These are phyloP conservation scores for Nemophila menziesii DNA, from an alignment of 257 asterid genomes.

Conservation along the genomic window DNA sequence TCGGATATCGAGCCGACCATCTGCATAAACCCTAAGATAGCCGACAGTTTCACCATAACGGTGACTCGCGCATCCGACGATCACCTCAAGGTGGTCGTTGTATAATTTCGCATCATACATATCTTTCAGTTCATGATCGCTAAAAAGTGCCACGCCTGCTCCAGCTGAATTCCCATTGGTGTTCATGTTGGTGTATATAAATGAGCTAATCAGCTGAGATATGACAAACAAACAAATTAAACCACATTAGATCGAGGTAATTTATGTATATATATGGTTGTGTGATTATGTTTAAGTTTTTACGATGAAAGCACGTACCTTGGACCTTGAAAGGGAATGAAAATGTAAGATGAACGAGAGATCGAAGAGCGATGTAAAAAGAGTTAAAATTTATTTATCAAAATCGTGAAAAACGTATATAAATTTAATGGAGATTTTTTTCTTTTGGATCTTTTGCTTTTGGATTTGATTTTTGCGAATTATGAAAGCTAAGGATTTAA, in stretches of 20 bases:
- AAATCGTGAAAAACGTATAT: too few relatives aligned
- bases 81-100: slow-evolving; percentile 39
- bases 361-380: neutral
- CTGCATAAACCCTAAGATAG: slow-evolving; percentile 39
- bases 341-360: neutral
- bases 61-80: slow-evolving; percentile 48
- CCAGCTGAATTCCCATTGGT: neutral
- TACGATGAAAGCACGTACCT: neutral
- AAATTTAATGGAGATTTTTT: neutral
- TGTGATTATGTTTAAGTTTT: too few relatives aligned
- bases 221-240: neutral
- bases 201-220: neutral
- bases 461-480: neutral
- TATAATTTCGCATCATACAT: neutral
- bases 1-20: slow-evolving; percentile 37
- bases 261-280: neutral
- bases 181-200: neutral
- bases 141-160: neutral
- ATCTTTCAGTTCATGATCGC: neutral
- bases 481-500: neutral
- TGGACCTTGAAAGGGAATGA: neutral
- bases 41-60: slow-evolving; percentile 51
- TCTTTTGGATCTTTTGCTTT: neutral
- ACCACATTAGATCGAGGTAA: neutral
- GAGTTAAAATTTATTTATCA: neutral